A percentile compares a stretch with the other conserved stretches of the same genome.
Conservation (phyloP, 2,329 filamentous ascomycete species). For the Paecilomyces dactylethromorphus region DNA sequence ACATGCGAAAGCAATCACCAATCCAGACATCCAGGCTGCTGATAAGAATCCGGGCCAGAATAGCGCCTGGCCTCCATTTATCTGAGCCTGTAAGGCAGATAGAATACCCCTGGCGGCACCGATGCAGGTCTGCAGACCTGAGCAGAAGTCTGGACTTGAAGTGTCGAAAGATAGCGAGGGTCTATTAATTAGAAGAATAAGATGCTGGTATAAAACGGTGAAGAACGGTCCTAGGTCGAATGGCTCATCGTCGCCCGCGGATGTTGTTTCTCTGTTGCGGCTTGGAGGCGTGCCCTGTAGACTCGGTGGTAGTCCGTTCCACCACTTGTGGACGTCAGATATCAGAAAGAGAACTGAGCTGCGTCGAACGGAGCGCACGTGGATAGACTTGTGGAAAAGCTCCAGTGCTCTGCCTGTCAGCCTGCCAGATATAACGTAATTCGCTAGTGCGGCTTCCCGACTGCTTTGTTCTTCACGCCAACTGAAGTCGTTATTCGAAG, state of each 20-base stretch:
- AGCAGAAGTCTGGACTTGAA: slow-evolving; percentile 32
- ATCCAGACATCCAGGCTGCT: slow-evolving; percentile 35
- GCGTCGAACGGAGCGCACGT: slow-evolving; percentile 32
- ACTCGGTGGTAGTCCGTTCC: slow-evolving; percentile 31
- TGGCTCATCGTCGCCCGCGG: slow-evolving; percentile 5
- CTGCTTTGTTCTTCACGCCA: slow-evolving; percentile 3
- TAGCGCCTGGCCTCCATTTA: slow-evolving; percentile 24
- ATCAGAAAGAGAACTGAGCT: slow-evolving; percentile 31
- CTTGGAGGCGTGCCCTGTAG: slow-evolving; percentile 14
- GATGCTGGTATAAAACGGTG: slow-evolving; percentile 35
- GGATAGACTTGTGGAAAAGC: slow-evolving; percentile 36
- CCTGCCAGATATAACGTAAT: slow-evolving; percentile 34
- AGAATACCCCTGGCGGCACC: slow-evolving; percentile 32
- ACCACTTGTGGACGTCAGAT: slow-evolving; percentile 38
- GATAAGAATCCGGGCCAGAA: slow-evolving; percentile 35
- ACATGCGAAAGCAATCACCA: slow-evolving; percentile 36
- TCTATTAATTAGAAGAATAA: slow-evolving; percentile 34
- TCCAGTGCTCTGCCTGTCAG: slow-evolving; percentile 34
- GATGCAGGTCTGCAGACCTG: slow-evolving; percentile 35
- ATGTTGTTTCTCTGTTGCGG: background rate
- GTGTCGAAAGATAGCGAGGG: slow-evolving; percentile 33
- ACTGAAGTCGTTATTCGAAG: background rate
- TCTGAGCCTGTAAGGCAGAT: slow-evolving; percentile 27
- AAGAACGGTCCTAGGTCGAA: slow-evolving; percentile 34
- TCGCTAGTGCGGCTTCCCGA: slow-evolving; percentile 28